phyloP scores from a whole-genome alignment of 371 early-diverging fungal species.

The Zopfochytrium polystomum region DNA sequence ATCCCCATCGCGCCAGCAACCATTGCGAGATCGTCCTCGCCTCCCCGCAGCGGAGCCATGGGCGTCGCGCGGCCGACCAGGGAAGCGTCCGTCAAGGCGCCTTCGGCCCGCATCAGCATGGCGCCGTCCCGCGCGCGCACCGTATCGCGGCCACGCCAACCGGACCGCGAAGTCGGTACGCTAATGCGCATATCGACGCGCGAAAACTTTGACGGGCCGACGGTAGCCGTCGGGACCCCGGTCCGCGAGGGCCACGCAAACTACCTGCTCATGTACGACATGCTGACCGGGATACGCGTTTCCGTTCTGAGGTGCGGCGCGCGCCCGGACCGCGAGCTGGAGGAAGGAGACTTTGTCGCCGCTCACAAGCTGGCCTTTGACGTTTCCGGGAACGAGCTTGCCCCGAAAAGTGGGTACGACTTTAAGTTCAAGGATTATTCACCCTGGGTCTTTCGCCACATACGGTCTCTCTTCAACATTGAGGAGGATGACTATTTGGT shows the following conservation, averaged over 20 bases:
- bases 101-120: too few species aligned
- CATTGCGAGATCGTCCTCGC: too few species aligned
- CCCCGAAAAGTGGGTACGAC: constrained; percentile 91
- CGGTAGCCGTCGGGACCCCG: constrained; percentile 42
- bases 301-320: constrained; percentile 78
- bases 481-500: constrained; percentile 94
- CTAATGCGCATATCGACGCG: too few species aligned
- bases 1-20: too few species aligned
- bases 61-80: too few species aligned
- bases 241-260: constrained; percentile 64
- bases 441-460: constrained; percentile 92
- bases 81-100: too few species aligned
- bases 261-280: constrained; percentile 93
- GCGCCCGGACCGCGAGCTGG: constrained; percentile 67
- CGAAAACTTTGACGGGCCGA: too few species aligned
- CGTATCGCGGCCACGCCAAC: too few species aligned
- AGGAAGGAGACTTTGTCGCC: constrained; percentile 75
- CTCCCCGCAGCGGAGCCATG: too few species aligned
- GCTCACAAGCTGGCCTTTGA: constrained; percentile 94
- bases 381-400: constrained; percentile 88
- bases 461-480: constrained; percentile 84
- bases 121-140: too few species aligned
- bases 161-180: too few species aligned
- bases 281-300: too few species aligned
- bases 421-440: constrained; percentile 98